Percentiles rank a stretch among this genome's conserved stretches.
Evolutionary conservation across 768 basidiomycete species (phyloP).

Genomic region (Serendipita sp.): DNA sequence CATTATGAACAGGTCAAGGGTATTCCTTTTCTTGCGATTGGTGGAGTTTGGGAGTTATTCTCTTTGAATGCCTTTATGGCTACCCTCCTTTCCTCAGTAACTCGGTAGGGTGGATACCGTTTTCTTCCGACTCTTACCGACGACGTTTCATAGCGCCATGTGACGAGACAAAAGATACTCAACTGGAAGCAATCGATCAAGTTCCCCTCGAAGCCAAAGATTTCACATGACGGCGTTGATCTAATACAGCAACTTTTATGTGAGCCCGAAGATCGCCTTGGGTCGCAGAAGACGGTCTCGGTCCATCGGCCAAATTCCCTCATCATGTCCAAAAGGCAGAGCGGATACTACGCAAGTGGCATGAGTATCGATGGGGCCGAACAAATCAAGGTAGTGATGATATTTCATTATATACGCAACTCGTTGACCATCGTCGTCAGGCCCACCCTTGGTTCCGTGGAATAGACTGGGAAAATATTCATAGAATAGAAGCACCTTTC

Average conservation of each 20-base stretch:
- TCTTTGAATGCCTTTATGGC: slow-evolving; percentile 92
- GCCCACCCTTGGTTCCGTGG: slow-evolving; percentile 82
- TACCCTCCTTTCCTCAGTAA: slow-evolving; percentile 94
- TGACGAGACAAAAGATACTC: slow-evolving; percentile 92
- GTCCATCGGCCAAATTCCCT: slow-evolving; percentile 63
- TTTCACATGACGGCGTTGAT: slow-evolving; percentile 75
- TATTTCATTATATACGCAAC: neutral
- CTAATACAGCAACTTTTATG: slow-evolving; percentile 82
- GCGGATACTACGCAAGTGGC: slow-evolving; percentile 43
- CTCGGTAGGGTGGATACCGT: slow-evolving; percentile 38
- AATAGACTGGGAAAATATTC: slow-evolving; percentile 80
- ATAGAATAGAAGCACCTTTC: slow-evolving; percentile 73
- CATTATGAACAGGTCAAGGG: slow-evolving; percentile 37
- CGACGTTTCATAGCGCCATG: slow-evolving; percentile 46
- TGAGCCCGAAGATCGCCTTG: slow-evolving; percentile 89
- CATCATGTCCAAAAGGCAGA: slow-evolving; percentile 57
- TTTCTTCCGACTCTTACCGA: slow-evolving; percentile 13
- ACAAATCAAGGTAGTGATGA: slow-evolving; percentile 55
- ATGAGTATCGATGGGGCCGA: slow-evolving; percentile 66
- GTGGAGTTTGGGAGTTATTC: slow-evolving; percentile 97
- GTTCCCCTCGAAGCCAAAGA: slow-evolving; percentile 69
- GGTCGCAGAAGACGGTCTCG: slow-evolving; percentile 52
- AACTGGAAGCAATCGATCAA: slow-evolving; percentile 84
- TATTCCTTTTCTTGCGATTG: slow-evolving; percentile 93
- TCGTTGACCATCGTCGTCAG: slow-evolving; percentile 23